Conservation (phyloP, 2,329 filamentous ascomycete genomes). For the Aspergillus sp. region DNA sequence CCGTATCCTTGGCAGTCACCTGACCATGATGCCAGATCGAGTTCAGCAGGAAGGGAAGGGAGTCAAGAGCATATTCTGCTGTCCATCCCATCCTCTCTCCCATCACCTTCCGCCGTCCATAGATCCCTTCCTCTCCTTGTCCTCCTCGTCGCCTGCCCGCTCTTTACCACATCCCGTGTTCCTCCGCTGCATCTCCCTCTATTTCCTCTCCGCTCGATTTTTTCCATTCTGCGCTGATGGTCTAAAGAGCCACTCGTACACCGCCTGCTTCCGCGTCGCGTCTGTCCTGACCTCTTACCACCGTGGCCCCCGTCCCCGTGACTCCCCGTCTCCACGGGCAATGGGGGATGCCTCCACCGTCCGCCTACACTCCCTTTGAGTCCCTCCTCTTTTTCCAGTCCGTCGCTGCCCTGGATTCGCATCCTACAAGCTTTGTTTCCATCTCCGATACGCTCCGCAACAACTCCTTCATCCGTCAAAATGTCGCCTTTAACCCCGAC, state of each 20-base stretch:
- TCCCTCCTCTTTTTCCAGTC: slow-evolving; percentile 77
- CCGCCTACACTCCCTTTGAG: slow-evolving; percentile 74
- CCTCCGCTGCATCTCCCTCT: slow-evolving; percentile 3
- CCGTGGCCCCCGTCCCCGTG: slow-evolving; percentile 29
- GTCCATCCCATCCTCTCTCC: not conserved
- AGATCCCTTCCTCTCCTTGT: not conserved
- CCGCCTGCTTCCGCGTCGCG: slow-evolving; percentile 4
- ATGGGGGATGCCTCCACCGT: slow-evolving; percentile 50
- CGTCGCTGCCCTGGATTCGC: slow-evolving; percentile 58
- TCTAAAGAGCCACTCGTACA: slow-evolving; percentile 12
- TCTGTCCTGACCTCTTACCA: slow-evolving; percentile 10
- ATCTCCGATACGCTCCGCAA: slow-evolving; percentile 67
- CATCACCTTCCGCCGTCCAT: not conserved
- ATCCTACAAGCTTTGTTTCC: slow-evolving; percentile 55
- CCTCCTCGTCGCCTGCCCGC: not conserved
- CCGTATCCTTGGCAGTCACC: not conserved
- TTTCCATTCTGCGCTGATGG: slow-evolving; percentile 12
- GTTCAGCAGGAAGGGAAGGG: not conserved
- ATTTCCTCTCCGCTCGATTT: slow-evolving; percentile 8
- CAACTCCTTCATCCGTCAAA: slow-evolving; percentile 63
- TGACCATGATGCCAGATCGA: not conserved
- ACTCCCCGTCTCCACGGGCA: slow-evolving; percentile 28
- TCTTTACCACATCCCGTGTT: too few species aligned
- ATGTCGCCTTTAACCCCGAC: slow-evolving; percentile 60
- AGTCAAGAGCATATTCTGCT: not conserved